A percentile compares a stretch with the other conserved stretches of the same genome.
Evolutionary conservation across 2,329 filamentous ascomycete species (phyloP).

Genomic region (Paramyrothecium roridum): DNA sequence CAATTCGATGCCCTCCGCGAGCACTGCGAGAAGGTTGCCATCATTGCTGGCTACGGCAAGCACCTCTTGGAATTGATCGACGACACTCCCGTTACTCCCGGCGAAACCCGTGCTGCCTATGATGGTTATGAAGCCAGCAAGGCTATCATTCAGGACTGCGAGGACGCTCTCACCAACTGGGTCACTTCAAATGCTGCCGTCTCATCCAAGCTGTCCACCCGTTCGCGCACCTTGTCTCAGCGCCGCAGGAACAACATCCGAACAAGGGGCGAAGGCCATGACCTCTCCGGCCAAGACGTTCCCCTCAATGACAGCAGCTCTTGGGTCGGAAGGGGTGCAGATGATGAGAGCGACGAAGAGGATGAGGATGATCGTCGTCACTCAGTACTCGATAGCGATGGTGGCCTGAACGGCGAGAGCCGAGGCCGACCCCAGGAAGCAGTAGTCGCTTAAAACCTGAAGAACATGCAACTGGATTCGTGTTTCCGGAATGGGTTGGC

Average conservation of each 20-base stretch:
- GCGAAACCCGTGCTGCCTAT: constrained; percentile 92
- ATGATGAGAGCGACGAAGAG: constrained; percentile 63
- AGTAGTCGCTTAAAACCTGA: constrained; percentile 37
- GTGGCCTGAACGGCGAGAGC: constrained; percentile 52
- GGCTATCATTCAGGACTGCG: constrained; percentile 98
- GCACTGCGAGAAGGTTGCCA: constrained; percentile 96
- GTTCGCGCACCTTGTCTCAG: constrained; percentile 83
- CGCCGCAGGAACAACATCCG: constrained; percentile 72
- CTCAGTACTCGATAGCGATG: constrained; percentile 50
- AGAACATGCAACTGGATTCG: not conserved
- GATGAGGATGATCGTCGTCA: constrained; percentile 52
- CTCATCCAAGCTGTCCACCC: constrained; percentile 79
- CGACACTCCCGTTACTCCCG: constrained; percentile 93
- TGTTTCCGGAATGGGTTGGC: not conserved
- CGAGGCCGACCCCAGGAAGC: constrained; percentile 54
- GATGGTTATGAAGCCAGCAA: constrained; percentile 98
- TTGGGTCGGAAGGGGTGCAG: constrained; percentile 73
- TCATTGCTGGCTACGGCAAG: constrained; percentile 97
- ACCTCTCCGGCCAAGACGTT: constrained; percentile 79
- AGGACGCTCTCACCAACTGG: constrained; percentile 97
- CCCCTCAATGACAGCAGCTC: constrained; percentile 76
- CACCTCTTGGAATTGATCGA: constrained; percentile 96
- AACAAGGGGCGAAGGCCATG: constrained; percentile 69
- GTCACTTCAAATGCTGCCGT: constrained; percentile 87
- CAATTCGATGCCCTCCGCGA: constrained; percentile 97